Base-by-base conservation (phyloP, 148 eudicot genomes). In the Persicaria tinctoria region DNA sequence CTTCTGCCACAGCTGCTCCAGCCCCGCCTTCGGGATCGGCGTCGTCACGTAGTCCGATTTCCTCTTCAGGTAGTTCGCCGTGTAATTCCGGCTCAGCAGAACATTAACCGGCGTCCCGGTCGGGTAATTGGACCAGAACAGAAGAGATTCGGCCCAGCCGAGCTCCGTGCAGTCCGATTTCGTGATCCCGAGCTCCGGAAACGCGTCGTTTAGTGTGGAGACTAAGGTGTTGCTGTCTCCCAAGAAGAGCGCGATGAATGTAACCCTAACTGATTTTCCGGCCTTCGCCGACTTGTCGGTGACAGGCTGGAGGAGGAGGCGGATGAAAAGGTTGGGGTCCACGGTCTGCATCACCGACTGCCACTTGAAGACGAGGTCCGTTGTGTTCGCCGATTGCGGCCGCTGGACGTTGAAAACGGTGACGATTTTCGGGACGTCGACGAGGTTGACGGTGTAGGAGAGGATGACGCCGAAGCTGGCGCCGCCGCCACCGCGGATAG, bases 11-110 rank as follows among this genome's bases (percentile, higher is more conserved):
- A 88, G 54, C 0, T 49, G 46, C 7, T 82, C 77, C 16, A 88
- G 41, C 23, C 83, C 89, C 8, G 12, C 20, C 72, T 79, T 81
- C 0, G 86, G 8, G 48, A 88, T 86, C 6, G 91, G 89, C 5
- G 45, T 60, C 13, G 51, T 50, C 0, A 88, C 84, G 45, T 84
- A 88, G 72, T 88, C 91, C 0, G 91, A 88, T 71, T 84, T 88
- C 20, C 86, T 57, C 50, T 88, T 88, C 12, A 70, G 8, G 51
- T 81, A 85, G 5, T 70, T 18, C 51, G 68, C 5, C 6, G 49
- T 13, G 13, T 76, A 75, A 14, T 45, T 85, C 50, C 91, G 68
- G 49, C 47, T 76, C 5, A 85, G 60, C 9, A 85, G 41, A 8
- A 68, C 70, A 2, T 74, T 54, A 0, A 55, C 41, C 0, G 84